Percentiles rank a stretch among this genome's conserved stretches.
Conservation (phyloP, 129 eudicot species). For the Saposhnikovia divaricata region DNA sequence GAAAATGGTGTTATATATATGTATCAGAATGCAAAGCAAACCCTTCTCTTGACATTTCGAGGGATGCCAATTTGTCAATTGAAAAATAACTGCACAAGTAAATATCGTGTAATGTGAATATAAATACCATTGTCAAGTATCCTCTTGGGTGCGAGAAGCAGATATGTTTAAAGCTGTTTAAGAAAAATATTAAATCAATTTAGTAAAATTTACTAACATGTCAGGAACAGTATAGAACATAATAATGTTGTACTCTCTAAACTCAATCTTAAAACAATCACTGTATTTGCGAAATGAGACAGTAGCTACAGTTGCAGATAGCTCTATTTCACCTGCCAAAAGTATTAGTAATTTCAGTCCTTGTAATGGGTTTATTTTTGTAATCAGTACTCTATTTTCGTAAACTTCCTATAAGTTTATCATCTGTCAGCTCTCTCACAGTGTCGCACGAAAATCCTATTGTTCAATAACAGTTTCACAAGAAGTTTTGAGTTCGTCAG, state of each 20-base stretch:
- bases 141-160: background rate
- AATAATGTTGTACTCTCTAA: background rate
- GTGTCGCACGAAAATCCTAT: background rate
- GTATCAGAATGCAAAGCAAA: background rate
- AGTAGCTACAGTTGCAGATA: background rate
- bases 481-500: background rate
- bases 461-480: background rate
- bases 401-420: background rate
- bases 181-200: background rate
- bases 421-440: background rate
- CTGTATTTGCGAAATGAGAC: background rate
- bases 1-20: background rate
- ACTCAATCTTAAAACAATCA: background rate
- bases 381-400: background rate
- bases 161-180: background rate
- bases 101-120: background rate
- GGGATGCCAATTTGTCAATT: background rate
- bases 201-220: background rate
- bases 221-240: background rate
- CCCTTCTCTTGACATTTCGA: background rate
- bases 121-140: slow-evolving; percentile 4
- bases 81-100: background rate
- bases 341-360: background rate
- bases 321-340: background rate
- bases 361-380: background rate